Percentiles rank a stretch among this genome's conserved stretches.
phyloP scores from a whole-genome alignment of 768 basidiomycete genomes.

The Gyrodon lividus region DNA sequence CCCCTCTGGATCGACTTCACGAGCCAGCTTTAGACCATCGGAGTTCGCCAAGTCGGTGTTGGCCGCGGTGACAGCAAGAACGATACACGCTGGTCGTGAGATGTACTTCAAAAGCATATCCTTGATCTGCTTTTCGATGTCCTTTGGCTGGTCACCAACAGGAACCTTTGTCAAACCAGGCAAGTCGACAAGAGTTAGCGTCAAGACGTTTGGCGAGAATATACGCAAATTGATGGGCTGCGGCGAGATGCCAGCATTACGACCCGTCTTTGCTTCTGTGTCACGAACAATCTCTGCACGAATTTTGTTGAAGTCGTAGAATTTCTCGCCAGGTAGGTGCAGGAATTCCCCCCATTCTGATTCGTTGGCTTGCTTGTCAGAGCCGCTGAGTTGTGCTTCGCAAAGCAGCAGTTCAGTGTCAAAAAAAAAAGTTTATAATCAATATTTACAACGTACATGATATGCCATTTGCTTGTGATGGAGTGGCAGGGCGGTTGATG shows the following conservation, averaged over 20 bases:
- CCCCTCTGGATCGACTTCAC: conserved; percentile 97
- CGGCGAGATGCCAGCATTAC: conserved; percentile 97
- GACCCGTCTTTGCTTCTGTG: conserved; percentile 97
- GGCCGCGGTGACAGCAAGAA: conserved; percentile 93
- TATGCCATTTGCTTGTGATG: conserved; percentile 43
- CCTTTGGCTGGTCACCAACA: conserved; percentile 93
- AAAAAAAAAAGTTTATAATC: neutral
- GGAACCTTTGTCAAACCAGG: conserved; percentile 96
- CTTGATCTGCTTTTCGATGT: conserved; percentile 96
- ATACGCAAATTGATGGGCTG: conserved; percentile 97
- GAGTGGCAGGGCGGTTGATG: conserved; percentile 73
- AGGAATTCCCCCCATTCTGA: conserved; percentile 99
- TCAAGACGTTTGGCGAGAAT: conserved; percentile 95
- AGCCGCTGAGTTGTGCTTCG: conserved; percentile 37
- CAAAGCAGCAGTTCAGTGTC: conserved; percentile 1
- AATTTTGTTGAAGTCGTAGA: conserved; percentile 97
- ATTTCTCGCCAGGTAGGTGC: conserved; percentile 94
- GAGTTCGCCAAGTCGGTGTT: conserved; percentile 99
- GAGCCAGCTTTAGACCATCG: conserved; percentile 92
- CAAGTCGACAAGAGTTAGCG: conserved; percentile 94
- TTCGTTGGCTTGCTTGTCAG: conserved; percentile 78
- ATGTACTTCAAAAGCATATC: conserved; percentile 98
- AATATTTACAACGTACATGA: conserved; percentile 35
- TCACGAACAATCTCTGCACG: conserved; percentile 94
- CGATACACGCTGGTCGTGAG: conserved; percentile 91